Conservation (phyloP, 192 early-diverging fungal species). For the Entrophospora sp. region DNA sequence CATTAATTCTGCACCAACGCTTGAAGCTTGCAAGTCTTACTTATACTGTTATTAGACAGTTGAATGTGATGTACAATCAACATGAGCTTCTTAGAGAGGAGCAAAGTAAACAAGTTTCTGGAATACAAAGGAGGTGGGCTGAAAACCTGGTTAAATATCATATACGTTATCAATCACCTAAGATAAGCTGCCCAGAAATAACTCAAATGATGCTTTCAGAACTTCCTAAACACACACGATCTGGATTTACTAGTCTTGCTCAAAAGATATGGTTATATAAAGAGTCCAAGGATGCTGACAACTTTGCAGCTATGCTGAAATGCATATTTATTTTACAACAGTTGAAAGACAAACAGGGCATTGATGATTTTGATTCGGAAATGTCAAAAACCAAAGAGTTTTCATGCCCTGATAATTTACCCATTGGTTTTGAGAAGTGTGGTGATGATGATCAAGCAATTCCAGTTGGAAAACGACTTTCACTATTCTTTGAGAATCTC, state of each 20-base stretch:
- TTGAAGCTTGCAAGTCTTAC: neutral
- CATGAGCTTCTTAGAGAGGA: no score
- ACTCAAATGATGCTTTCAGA: no score
- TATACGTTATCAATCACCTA: constrained; percentile 6
- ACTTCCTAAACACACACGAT: neutral
- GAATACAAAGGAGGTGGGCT: no score
- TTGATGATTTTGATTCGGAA: neutral
- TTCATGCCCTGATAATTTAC: neutral
- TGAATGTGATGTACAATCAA: neutral
- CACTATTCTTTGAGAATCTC: neutral
- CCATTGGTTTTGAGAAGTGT: no score
- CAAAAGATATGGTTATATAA: no score
- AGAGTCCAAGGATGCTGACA: no score
- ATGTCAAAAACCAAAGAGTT: neutral
- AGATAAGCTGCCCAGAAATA: no score
- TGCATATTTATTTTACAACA: no score
- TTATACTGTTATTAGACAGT: constrained; percentile 3
- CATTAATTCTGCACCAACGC: neutral
- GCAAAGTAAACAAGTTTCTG: no score
- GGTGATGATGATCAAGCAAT: no score
- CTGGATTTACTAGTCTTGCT: neutral
- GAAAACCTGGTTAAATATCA: neutral
- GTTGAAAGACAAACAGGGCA: neutral
- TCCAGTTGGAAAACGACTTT: neutral
- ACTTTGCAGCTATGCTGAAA: no score